Evolutionary conservation across 257 asterid species (phyloP).

Genomic region (Petunia secreta): DNA sequence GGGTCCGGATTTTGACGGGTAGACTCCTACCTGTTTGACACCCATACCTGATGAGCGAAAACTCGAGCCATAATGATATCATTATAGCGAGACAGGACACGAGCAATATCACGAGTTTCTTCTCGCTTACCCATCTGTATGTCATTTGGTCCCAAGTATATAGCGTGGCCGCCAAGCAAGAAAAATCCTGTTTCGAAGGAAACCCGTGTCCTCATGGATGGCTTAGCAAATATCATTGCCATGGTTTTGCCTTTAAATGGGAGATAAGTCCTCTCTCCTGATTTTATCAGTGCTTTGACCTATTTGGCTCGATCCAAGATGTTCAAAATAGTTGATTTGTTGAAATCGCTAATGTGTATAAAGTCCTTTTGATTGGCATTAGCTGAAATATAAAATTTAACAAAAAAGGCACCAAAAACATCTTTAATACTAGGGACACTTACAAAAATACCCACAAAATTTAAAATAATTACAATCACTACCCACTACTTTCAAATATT

Average conservation of each 20-base stretch:
- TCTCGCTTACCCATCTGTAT: constrained; percentile 99
- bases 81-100: constrained; percentile 92
- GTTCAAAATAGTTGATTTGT: constrained; percentile 72
- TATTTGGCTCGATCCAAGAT: constrained; percentile 84
- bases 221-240: constrained; percentile 98
- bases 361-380: constrained; percentile 76
- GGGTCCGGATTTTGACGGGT: no score
- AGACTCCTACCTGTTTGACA: no score
- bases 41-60: constrained; percentile 99
- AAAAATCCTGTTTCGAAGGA: constrained; percentile 95
- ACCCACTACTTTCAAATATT: no score
- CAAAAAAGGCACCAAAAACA: neutral
- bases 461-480: no score
- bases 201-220: constrained; percentile 98
- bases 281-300: constrained; percentile 82
- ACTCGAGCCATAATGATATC: constrained; percentile 98
- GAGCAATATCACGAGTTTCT: constrained; percentile 98
- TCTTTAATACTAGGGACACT: no score
- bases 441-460: no score
- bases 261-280: constrained; percentile 86
- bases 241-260: constrained; percentile 95
- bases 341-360: constrained; percentile 78
- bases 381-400: constrained; percentile 46
- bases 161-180: constrained; percentile 97
- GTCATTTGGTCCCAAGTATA: constrained; percentile 91